Conservation (phyloP, 345 rosid species). For the Hypericum androsaemum region DNA sequence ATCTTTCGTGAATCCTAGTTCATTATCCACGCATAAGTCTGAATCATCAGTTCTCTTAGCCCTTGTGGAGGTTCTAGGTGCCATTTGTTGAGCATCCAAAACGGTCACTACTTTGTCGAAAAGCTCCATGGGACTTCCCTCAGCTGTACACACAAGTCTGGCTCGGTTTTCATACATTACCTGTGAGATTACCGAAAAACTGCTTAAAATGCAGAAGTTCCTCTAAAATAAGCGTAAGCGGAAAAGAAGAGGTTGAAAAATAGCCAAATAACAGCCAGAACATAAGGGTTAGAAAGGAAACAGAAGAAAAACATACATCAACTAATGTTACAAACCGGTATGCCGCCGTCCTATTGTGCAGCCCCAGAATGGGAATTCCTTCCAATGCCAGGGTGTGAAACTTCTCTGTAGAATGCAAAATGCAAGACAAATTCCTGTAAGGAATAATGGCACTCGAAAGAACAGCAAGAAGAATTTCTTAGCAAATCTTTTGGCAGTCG, state of each 20-base stretch:
- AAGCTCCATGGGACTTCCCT: slow-evolving; percentile 69
- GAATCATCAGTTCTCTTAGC: slow-evolving; percentile 66
- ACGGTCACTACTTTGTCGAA: slow-evolving; percentile 57
- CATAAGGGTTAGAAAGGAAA: neutral
- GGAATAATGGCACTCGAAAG: neutral
- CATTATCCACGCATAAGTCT: slow-evolving; percentile 89
- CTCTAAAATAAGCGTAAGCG: too few species aligned
- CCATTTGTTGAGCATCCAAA: slow-evolving; percentile 58
- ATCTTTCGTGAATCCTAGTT: slow-evolving; percentile 87
- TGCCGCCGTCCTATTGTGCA: slow-evolving; percentile 76
- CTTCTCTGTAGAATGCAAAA: slow-evolving; percentile 43
- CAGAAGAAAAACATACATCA: slow-evolving; percentile 42
- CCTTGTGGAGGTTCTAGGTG: slow-evolving; percentile 81
- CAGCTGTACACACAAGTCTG: slow-evolving; percentile 77
- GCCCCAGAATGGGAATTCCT: slow-evolving; percentile 74
- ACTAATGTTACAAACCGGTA: slow-evolving; percentile 90
- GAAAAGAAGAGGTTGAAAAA: too few species aligned
- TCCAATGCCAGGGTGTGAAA: slow-evolving; percentile 90
- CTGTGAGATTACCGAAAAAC: slow-evolving; percentile 21
- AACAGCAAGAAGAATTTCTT: neutral
- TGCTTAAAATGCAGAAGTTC: too few species aligned
- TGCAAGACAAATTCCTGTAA: neutral
- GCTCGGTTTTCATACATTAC: slow-evolving; percentile 91
- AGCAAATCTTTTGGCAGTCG: too few species aligned
- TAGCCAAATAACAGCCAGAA: neutral